phyloP scores from a whole-genome alignment of 257 asterid genomes.

The Solanum medicagineum region DNA sequence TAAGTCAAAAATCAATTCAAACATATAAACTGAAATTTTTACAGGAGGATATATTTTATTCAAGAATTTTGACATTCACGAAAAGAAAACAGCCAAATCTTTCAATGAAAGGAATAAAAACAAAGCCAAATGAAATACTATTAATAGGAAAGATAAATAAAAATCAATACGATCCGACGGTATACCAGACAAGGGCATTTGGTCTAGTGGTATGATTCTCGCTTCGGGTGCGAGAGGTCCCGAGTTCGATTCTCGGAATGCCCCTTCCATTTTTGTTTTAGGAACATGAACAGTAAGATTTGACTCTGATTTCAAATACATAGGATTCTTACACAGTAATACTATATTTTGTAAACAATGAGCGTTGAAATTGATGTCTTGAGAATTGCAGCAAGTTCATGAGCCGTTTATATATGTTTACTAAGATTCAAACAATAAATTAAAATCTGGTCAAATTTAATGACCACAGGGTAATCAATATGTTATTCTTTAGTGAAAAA shows the following conservation, averaged over 20 bases:
- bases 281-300: no score
- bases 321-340: neutral
- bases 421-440: neutral
- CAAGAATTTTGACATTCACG: neutral
- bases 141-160: no score
- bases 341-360: neutral
- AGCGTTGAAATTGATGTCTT: neutral
- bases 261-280: constrained; percentile 15
- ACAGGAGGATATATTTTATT: neutral
- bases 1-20: no score
- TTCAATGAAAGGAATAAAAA: no score
- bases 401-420: neutral
- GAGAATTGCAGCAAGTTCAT: neutral
- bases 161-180: fast-evolving
- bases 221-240: constrained; percentile 84
- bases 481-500: neutral
- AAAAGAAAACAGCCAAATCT: neutral
- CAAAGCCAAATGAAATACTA: neutral
- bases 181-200: constrained; percentile 27
- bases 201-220: constrained; percentile 93
- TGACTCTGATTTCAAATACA: no score
- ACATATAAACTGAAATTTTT: no score
- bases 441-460: neutral
- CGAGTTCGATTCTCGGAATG: constrained; percentile 76
- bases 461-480: neutral